A percentile compares a stretch with the other conserved stretches of the same genome.
Conservation (phyloP, 441 rosid species). For the Corymbia citriodora region DNA sequence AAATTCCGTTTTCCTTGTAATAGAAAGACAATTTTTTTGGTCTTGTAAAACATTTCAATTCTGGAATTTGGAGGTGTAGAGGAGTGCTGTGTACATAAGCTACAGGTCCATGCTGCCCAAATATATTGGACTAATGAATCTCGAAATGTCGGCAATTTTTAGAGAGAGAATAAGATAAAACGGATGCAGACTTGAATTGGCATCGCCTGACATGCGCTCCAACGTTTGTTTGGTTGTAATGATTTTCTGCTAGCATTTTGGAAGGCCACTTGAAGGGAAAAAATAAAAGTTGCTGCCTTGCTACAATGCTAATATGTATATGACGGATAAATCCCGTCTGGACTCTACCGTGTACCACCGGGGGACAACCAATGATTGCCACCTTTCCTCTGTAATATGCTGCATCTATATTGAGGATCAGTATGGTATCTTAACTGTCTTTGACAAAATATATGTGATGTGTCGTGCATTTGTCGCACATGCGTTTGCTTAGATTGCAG, state of each 20-base stretch:
- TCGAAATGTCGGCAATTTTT: background rate
- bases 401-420: background rate
- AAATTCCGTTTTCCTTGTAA: background rate
- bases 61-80: background rate
- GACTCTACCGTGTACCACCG: background rate
- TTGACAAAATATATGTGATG: background rate
- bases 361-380: background rate
- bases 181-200: background rate
- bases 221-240: background rate
- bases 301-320: too few relatives aligned
- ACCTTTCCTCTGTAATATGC: background rate
- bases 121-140: background rate
- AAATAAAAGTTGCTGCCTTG: background rate
- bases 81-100: background rate
- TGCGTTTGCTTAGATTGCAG: background rate
- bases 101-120: background rate
- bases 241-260: background rate
- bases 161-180: background rate
- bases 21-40: background rate
- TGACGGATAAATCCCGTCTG: background rate
- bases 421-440: background rate
- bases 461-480: background rate
- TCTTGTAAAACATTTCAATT: background rate
- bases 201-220: background rate
- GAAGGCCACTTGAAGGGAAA: background rate